Conservation (phyloP, 2,329 filamentous ascomycete species). For the Stemphylium lycopersici region DNA sequence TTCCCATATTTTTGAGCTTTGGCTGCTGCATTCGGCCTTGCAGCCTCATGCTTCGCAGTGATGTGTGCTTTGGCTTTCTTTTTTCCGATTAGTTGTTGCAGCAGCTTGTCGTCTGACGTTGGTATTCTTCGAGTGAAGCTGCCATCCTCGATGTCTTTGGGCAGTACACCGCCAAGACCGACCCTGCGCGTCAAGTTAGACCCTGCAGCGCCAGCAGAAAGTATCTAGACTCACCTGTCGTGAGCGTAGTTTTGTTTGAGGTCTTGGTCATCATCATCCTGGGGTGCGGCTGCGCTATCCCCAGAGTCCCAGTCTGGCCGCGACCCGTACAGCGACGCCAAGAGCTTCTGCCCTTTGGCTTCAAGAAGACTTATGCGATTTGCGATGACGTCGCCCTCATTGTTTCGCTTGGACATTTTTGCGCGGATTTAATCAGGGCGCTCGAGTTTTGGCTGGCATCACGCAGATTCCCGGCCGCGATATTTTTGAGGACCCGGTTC, state of each 20-base stretch:
- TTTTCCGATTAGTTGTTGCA: slow-evolving; percentile 52
- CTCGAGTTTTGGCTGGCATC: slow-evolving; percentile 17
- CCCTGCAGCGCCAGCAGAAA: not conserved
- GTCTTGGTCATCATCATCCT: slow-evolving; percentile 58
- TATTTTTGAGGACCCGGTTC: slow-evolving; percentile 37
- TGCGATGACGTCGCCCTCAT: slow-evolving; percentile 61
- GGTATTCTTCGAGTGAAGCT: slow-evolving; percentile 44
- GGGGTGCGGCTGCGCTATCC: slow-evolving; percentile 46
- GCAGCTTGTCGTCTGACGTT: slow-evolving; percentile 52
- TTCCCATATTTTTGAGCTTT: slow-evolving; percentile 36
- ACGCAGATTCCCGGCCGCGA: slow-evolving; percentile 33
- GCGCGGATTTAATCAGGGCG: slow-evolving; percentile 12
- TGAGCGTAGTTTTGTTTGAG: slow-evolving; percentile 61
- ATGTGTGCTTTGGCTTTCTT: slow-evolving; percentile 48
- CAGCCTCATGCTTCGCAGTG: slow-evolving; percentile 31
- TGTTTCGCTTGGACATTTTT: slow-evolving; percentile 43
- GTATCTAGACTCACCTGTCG: slow-evolving; percentile 54
- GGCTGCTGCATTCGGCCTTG: slow-evolving; percentile 26
- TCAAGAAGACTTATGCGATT: slow-evolving; percentile 61
- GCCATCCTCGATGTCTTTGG: slow-evolving; percentile 47
- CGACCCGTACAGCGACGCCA: slow-evolving; percentile 64
- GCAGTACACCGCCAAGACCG: slow-evolving; percentile 47
- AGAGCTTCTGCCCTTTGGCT: slow-evolving; percentile 59
- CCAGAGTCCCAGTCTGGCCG: slow-evolving; percentile 45
- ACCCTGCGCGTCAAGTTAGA: slow-evolving; percentile 34